Base-by-base conservation (phyloP, 805 yeast genomes). In the Schwanniomyces polymorphus region DNA sequence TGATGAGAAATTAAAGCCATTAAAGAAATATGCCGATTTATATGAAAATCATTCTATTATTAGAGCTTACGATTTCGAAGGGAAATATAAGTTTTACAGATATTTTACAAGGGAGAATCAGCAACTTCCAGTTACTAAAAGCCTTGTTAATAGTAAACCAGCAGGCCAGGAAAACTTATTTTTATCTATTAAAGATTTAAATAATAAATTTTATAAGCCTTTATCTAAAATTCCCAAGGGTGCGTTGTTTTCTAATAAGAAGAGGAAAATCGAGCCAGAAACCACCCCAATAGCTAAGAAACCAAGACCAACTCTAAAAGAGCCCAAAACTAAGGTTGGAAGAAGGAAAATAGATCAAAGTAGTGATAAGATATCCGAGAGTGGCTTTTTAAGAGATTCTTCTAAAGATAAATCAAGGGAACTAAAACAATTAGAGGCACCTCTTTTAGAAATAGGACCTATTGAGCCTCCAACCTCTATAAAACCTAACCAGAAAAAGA, bases 71-170 rank as follows among this genome's bases (percentile, higher is more conserved):
- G 95, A 88, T 58, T 82, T 82, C 53, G 83, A 81, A 49, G 95
- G 96, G 0, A 82, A 90, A 52, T 74, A 77, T 48, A 86, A 88
- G 57, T 87, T 82, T 54, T 88, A 80, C 63, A 72, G 95, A 35
- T 83, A 86, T 54, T 70, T 59, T 45, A 55, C 43, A 38, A 44
- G 9, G 31, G 16, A 5, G 43, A 12, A 18, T 31, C 2, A 31
- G 6, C 40, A 21, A 2, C 29, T 37, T 11, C 29, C 46, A 29
- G 37, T 25, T 17, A 38, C 40, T 3, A 38, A 29, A 31, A 9
- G n/a, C 12, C 23, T 29, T 21, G 37, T 25, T 3, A 25, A 34
- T 9, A 11, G 16, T 27, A 42, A 50, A 42, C 27, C 45, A 16
- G 45, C 3, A 3, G 2, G 27, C 21, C n/a, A 11, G 12, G 16